Base-by-base conservation (phyloP, 1,284 basidiomycete species). In the Fomitopsis schrenkii region DNA sequence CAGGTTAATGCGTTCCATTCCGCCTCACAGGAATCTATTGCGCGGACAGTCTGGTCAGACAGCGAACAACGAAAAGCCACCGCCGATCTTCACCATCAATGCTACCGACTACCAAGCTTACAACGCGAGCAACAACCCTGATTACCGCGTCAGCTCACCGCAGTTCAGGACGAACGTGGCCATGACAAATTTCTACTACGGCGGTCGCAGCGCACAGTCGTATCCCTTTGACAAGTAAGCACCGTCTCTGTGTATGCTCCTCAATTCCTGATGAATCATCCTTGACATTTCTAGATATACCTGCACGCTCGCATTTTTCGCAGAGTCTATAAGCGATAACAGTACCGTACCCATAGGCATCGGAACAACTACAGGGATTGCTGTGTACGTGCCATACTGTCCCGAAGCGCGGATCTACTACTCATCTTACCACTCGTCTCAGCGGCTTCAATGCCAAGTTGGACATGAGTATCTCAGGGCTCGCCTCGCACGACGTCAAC, bases 161-260 rank as follows among this genome's bases (percentile, higher is more conserved):
- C 61, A 59, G 12, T 69, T 69, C 61, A 59, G 68, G 42, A 69
- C 66, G 7, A 59, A 64, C 14, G 58, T 69, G 15, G 65, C 63
- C n/a, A 63, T 69, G 46, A 59, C 64, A 6, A 65, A 55, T 26
- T 44, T 59, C 55, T 62, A 59, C 44, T 58, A 50, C 30, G 64
- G 65, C 2, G 62, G 63, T 15, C 65, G 68, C 2, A 64, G 66
- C 14, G 58, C 61, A 2, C 68, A 69, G 54, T 64, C 65, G 1
- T 68, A 69, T 57, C 68, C 68, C 15, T 69, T 63, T 53, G 67
- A 69, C 55, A 64, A 69, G 68, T 66, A 33, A 58, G 61, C 30
- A 26, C 19, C 10, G 22, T 35, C 26, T 7, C 4, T 33, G 4
- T 22, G 5, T 8, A 33, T 44, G 5, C 33, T 28, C 4, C 17